Evolutionary conservation across 2,329 filamentous ascomycete species (phyloP).

Genomic region (Alternaria arborescens): DNA sequence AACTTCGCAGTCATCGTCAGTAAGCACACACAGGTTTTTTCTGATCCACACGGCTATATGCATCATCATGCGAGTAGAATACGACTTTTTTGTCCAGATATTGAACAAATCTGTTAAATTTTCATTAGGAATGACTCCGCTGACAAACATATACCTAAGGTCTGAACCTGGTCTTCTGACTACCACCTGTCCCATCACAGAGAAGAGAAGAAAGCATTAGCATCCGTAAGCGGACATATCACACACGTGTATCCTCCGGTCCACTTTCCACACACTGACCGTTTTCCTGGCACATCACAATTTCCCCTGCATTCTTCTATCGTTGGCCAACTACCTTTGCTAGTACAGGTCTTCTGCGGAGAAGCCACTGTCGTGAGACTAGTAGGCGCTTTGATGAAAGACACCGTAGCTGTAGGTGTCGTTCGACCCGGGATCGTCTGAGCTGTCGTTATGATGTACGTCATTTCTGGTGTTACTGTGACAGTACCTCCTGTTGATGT

Average conservation of each 20-base stretch:
- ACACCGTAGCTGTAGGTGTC: background rate
- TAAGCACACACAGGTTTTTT: rapidly evolving
- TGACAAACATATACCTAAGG: background rate
- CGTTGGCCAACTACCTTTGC: background rate
- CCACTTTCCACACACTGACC: background rate
- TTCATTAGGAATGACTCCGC: background rate
- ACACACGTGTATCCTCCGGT: background rate
- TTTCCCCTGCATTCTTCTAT: background rate
- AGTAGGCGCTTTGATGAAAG: background rate
- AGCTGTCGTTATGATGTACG: background rate
- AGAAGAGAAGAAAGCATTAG: background rate
- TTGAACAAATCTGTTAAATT: rapidly evolving
- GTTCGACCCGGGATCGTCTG: background rate
- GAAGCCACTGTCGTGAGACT: background rate
- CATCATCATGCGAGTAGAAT: background rate
- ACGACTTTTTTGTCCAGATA: rapidly evolving
- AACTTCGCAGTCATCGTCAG: background rate
- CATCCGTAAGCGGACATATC: background rate
- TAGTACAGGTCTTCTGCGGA: background rate
- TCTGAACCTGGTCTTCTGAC: background rate
- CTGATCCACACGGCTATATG: background rate
- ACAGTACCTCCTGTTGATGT: background rate
- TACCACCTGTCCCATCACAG: background rate
- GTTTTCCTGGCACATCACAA: background rate
- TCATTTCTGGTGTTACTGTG: background rate